phyloP scores from a whole-genome alignment of 2,329 filamentous ascomycete genomes.

The Magnaporthales sp. region DNA sequence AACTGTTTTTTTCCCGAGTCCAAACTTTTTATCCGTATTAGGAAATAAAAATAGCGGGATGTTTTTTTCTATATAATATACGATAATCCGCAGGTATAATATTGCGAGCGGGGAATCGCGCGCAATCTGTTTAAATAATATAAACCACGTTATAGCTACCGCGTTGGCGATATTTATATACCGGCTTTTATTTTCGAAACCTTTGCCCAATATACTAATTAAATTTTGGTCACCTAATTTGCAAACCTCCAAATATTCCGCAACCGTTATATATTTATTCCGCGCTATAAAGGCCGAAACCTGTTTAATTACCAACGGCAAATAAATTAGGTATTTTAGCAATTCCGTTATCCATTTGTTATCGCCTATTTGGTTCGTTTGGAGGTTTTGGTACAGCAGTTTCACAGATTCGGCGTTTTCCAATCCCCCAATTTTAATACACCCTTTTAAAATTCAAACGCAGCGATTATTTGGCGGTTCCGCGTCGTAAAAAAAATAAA shows the following conservation, averaged over 20 bases:
- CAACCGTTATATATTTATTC: not conserved
- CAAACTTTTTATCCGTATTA: conserved; percentile 5
- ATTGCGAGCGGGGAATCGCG: conserved; percentile 7
- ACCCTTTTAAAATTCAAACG: conserved; percentile 8
- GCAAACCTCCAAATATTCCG: conserved; percentile 5
- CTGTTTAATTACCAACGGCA: conserved; percentile 12
- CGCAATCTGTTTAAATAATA: conserved; percentile 11
- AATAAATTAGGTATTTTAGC: not conserved
- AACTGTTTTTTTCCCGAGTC: conserved; percentile 12
- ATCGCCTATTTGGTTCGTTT: conserved; percentile 3
- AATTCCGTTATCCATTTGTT: not conserved
- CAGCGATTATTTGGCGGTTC: conserved; percentile 9
- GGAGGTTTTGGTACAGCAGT: conserved; percentile 14
- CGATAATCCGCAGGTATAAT: conserved; percentile 19
- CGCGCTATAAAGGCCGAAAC: conserved; percentile 8
- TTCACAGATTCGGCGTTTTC: conserved; percentile 11
- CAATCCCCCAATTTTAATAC: conserved; percentile 16
- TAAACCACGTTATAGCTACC: conserved; percentile 11
- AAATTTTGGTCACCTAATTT: conserved; percentile 5
- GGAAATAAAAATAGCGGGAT: conserved; percentile 19
- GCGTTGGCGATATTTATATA: conserved; percentile 8
- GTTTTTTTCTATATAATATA: conserved; percentile 18
- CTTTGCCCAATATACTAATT: conserved; percentile 10
- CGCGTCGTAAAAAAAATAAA: conserved; percentile 21
- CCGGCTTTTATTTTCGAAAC: conserved; percentile 8